These are phyloP conservation scores for Allantophomopsis lycopodina DNA, from an alignment of 2,329 filamentous ascomycete species.

Conservation along the genomic window DNA sequence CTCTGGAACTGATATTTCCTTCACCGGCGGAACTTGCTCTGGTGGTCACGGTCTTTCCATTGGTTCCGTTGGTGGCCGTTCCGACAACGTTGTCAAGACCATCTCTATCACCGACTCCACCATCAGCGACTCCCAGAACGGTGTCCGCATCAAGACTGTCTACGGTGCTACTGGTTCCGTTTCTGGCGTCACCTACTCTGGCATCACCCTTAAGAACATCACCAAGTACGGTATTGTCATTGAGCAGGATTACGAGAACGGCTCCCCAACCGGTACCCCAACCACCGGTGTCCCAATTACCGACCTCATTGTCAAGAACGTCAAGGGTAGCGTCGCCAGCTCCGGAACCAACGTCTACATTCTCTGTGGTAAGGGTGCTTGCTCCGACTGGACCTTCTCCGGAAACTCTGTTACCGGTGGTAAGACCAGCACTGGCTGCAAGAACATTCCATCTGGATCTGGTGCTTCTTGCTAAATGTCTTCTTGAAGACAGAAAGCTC, in stretches of 20 bases:
- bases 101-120: conserved; percentile 34
- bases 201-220: conserved; percentile 35
- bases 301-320: conserved; percentile 26
- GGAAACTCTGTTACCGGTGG: conserved; percentile 35
- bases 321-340: conserved; percentile 26
- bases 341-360: conserved; percentile 31
- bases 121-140: conserved; percentile 37
- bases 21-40: conserved; percentile 14
- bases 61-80: conserved; percentile 41
- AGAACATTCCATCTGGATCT: neutral
- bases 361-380: conserved; percentile 35
- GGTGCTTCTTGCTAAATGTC: neutral
- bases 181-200: conserved; percentile 33
- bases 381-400: conserved; percentile 37
- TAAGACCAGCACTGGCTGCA: neutral
- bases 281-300: conserved; percentile 39
- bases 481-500: neutral
- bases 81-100: conserved; percentile 36
- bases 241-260: conserved; percentile 42
- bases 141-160: conserved; percentile 44
- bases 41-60: conserved; percentile 35
- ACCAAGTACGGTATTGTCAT: conserved; percentile 40
- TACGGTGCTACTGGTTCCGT: conserved; percentile 36
- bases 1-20: conserved; percentile 27
- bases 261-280: conserved; percentile 26